Evolutionary conservation across 73 alveolate genomes (phyloP), one percentile per base, ranked within the genome.

Genomic region (Diophrys appendiculata): DNA sequence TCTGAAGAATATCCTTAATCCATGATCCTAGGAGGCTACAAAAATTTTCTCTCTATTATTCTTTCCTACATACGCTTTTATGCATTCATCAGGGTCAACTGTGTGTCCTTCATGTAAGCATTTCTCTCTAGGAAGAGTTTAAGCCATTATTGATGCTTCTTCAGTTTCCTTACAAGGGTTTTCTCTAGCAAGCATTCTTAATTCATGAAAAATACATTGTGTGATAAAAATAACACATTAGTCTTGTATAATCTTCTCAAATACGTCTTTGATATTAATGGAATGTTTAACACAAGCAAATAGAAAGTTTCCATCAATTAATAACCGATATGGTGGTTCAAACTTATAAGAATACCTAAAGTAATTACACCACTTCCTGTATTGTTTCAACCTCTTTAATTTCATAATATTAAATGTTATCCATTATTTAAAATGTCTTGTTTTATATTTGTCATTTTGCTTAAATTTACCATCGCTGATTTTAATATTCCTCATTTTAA

Each of bases 241-340:
- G 18, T 43, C 60, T 11, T 18, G n/a, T 43, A 43, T 18, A 11
- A 43, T 18, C 60, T 43, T 43, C 18, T 43, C 60, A 43, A 43
- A 43, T 5, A 43, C 18, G 60, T 43, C 60, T 43, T 43, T 43
- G 60, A 43, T 43, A 18, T 43, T 43, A 43, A 43, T 43, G 60
- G 5, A 5, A 18, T 43, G 60, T 18, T 43, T 43, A 18, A 43
- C 60, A 43, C 60, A 43, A 5, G 73, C 31, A 33, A 90, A 89
- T 69, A 91, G 84, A 60, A 92, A 92, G 54, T 88, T 92, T 0
- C 97, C 97, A 84, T 92, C 97, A 68, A 92, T 52, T 29, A 92
- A 83, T 54, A 92, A 74, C 76, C 88, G 88, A 80, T 67, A 92
- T 18, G 97, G 97, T 11, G 97, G 84, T 55, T 80, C 87, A 81